Evolutionary conservation across 2,329 filamentous ascomycete genomes (phyloP), one percentile per base, ranked within the genome.

Genomic region (Scedosporium minutisporum): DNA sequence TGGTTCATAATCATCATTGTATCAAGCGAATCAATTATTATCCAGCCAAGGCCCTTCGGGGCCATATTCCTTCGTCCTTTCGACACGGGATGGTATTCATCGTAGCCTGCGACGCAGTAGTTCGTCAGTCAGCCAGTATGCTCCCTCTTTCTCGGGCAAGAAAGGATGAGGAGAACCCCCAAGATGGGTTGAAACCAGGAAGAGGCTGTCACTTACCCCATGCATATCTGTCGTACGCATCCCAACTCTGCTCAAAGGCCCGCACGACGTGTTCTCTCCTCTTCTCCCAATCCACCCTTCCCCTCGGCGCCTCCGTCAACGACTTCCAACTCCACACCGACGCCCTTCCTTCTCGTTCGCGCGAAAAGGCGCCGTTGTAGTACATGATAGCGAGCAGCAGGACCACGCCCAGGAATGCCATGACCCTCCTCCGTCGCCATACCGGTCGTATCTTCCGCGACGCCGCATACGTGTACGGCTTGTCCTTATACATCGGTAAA

Each of bases 1-100:
- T 96, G 81, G 73, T 97, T 97, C 95, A 99, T 99, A 65, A 99
- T 80, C 78, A 99, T 99, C 82, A 97, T 84, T 0, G 95, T 99
- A 74, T 99, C 95, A 66, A 99, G 79, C 12, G 93, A 87, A 76
- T 99, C 95, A 63, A 99, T 88, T 65, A 99, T 97, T 70, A 97
- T 97, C 95, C 96, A 99, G 33, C 95, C 95, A 75, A 99, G 82
- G 27, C 93, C 95, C 65, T 91, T 87, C 3, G 88, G 82, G 6
- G 91, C 87, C 93, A 99, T 97, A 69, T 95, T 87, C 60, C 80
- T 81, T 59, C 91, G 90, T 18, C 78, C 85, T 72, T 95, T 95
- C 5, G 89, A 86, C 29, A 93, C 77, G 1, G 95, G 95, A 68
- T 91, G 86, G 72, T 90, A 99, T 74, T 95, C 88, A 72, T 99